Evolutionary conservation across 2,329 filamentous ascomycete genomes (phyloP).

Genomic region (Fusarium graminum): DNA sequence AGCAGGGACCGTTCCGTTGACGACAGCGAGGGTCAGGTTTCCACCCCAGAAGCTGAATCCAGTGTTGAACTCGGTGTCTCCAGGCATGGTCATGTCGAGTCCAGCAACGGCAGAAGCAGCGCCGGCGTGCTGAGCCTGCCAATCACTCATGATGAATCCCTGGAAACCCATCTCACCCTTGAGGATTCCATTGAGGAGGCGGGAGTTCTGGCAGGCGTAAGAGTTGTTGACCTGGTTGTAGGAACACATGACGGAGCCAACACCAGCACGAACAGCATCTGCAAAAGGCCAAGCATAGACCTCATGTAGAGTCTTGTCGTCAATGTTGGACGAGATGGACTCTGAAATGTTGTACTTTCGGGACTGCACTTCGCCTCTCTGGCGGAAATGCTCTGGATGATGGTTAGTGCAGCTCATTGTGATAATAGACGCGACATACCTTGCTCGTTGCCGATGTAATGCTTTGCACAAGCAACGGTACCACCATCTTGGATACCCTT

Average conservation of each 20-base stretch:
- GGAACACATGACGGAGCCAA: conserved; percentile 74
- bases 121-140: conserved; percentile 80
- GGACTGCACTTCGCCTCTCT: conserved; percentile 66
- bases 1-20: conserved; percentile 90
- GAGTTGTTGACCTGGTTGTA: conserved; percentile 87
- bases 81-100: conserved; percentile 90
- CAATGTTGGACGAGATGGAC: conserved; percentile 70
- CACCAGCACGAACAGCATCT: conserved; percentile 76
- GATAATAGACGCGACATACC: conserved; percentile 40
- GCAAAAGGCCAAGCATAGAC: conserved; percentile 84
- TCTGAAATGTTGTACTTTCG: conserved; percentile 73
- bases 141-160: conserved; percentile 85
- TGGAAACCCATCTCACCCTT: conserved; percentile 87
- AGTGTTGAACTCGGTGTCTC: conserved; percentile 81
- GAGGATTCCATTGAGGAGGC: conserved; percentile 79
- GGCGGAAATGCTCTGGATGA: conserved; percentile 75
- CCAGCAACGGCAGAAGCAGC: conserved; percentile 76
- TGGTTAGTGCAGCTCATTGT: not conserved
- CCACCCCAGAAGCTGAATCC: conserved; percentile 83
- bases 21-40: conserved; percentile 87
- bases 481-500: conserved; percentile 85
- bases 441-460: conserved; percentile 81
- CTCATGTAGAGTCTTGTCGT: conserved; percentile 81
- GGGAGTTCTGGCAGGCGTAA: conserved; percentile 83
- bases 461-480: conserved; percentile 86